phyloP scores from a whole-genome alignment of 192 early-diverging fungal genomes.

The Kickxella alabastrina region DNA sequence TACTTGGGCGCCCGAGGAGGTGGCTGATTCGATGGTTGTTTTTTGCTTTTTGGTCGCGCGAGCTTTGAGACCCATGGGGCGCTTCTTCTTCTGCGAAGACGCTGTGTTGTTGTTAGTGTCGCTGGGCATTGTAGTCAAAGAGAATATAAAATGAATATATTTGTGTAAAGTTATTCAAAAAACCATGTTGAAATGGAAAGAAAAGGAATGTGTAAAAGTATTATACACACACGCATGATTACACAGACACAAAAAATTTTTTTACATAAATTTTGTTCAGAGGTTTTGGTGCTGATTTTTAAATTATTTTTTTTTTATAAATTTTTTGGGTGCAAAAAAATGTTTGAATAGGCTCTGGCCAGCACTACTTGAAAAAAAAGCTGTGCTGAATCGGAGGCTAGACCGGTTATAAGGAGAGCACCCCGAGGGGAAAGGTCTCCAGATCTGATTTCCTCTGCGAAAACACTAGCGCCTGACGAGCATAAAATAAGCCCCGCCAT shows the following conservation, averaged over 20 bases:
- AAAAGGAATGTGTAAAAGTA: neutral
- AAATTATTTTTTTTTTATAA: too few species aligned
- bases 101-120: constrained; percentile 5
- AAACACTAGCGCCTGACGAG: constrained; percentile 10
- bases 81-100: constrained; percentile 25
- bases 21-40: constrained; percentile 3
- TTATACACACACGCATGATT: neutral
- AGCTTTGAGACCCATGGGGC: constrained; percentile 52
- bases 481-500: constrained; percentile 11
- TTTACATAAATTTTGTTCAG: neutral
- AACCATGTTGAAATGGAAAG: neutral
- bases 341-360: constrained; percentile 2
- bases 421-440: neutral
- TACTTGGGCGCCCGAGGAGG: constrained; percentile 6
- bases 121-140: constrained; percentile 4
- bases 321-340: neutral
- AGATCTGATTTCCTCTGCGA: constrained; percentile 13
- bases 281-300: neutral
- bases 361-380: too few species aligned
- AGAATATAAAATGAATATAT: neutral
- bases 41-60: constrained; percentile 41
- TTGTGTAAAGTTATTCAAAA: too few species aligned
- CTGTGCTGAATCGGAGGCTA: neutral
- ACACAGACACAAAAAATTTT: neutral
- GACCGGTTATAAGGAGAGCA: neutral